Conservation (phyloP, 2,329 filamentous ascomycete species). For the Nakataea oryzae region DNA sequence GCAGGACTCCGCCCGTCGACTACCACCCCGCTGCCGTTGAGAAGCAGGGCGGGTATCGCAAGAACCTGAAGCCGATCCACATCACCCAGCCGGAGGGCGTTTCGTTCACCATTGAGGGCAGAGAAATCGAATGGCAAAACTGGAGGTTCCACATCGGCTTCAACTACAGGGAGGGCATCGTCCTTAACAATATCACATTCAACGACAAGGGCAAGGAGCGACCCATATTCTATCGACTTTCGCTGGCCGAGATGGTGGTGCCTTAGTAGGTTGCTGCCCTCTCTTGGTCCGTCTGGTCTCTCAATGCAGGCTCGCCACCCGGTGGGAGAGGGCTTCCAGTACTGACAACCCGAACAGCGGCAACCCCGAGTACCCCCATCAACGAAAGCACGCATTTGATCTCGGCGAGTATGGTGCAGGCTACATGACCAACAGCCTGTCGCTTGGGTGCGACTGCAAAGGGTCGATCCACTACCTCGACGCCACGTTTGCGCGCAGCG, state of each 20-base stretch:
- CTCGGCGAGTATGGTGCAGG: constrained; percentile 65
- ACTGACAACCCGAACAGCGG: constrained; percentile 24
- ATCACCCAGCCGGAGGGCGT: constrained; percentile 70
- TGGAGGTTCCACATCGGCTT: constrained; percentile 91
- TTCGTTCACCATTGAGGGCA: constrained; percentile 67
- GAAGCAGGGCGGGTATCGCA: constrained; percentile 62
- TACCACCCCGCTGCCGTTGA: constrained; percentile 63
- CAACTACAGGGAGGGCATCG: constrained; percentile 88
- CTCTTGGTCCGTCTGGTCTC: neutral
- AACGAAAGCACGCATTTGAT: constrained; percentile 74
- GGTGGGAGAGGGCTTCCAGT: neutral
- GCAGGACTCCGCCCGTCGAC: constrained; percentile 61
- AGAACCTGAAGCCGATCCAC: constrained; percentile 66
- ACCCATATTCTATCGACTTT: constrained; percentile 80
- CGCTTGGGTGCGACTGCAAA: constrained; percentile 77
- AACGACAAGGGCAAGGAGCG: constrained; percentile 72
- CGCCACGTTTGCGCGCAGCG: constrained; percentile 69
- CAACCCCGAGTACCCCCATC: constrained; percentile 70
- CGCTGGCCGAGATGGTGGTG: constrained; percentile 87
- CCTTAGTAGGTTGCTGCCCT: constrained; percentile 47
- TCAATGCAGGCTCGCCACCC: neutral
- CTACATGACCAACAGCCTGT: constrained; percentile 69
- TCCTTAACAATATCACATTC: constrained; percentile 82
- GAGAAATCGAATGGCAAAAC: constrained; percentile 79
- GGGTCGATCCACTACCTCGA: constrained; percentile 88